Evolutionary conservation across 2,329 filamentous ascomycete species (phyloP), one percentile per base, ranked within the genome.

Genomic region (Diaporthe velutina): DNA sequence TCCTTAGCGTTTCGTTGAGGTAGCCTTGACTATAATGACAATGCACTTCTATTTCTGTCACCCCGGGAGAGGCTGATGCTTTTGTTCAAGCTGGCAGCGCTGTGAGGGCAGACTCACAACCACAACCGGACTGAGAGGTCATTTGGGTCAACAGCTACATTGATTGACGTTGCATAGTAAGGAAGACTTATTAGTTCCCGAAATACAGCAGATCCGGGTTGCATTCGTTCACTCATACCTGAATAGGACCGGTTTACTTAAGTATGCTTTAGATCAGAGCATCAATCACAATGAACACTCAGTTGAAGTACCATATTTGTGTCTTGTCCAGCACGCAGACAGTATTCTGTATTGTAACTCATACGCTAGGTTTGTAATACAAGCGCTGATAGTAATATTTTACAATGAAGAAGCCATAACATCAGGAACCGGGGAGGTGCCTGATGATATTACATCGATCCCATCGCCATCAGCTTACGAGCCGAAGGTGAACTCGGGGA

Each of bases 401-500:
- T 54, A 68, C 64, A 54, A n/a, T 68, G 33, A 68, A 68, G 40
- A 40, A 33, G 48, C 64, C 30, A 54, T 15, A 54, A 54, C 22
- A 54, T 13, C 33, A 54, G 19, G 48, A 17, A 40, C 15, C 17
- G 30, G 8, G 6, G 4, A 10, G n/a, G 13, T 28, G 48, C 12
- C 61, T n/a, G 13, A 7, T 12, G 4, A 19, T 40, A 13, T 28
- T 9, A 40, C n/a, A 52, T 8, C 64, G 12, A 22, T 2, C 45
- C n/a, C 22, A 40, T 22, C n/a, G 45, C 45, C 22, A n/a, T 35
- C 61, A n/a, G 22, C 33, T 54, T 68, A 68, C 2, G 57, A 45
- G 68, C 58, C 52, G 64, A 75, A 76, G 57, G 33, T 50, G 30
- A 42, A 76, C 12, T 54, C 64, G n/a, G 75, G 75, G 57, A 76